phyloP scores from a whole-genome alignment of 2,329 filamentous ascomycete genomes.

The Colletotrichum eremochloae region DNA sequence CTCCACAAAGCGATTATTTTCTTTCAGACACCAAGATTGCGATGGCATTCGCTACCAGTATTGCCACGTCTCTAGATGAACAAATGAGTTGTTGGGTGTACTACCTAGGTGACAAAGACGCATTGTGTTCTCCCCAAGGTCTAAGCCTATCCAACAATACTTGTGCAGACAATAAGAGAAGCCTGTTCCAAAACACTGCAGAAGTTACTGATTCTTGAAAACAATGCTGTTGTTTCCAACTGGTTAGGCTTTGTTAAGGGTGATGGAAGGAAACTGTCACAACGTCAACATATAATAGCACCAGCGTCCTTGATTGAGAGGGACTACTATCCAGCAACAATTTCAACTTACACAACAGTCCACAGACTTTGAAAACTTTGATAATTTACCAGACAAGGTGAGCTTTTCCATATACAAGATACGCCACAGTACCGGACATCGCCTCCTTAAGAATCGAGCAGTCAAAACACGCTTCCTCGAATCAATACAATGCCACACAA shows the following conservation, averaged over 20 bases:
- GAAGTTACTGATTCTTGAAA: background rate
- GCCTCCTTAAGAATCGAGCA: background rate
- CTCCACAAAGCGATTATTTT: background rate
- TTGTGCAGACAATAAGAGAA: background rate
- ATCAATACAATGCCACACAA: background rate
- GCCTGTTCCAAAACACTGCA: background rate
- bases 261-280: rapidly evolving
- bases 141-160: too few relatives aligned
- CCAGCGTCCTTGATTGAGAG: too few relatives aligned
- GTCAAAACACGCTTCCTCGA: background rate
- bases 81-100: background rate
- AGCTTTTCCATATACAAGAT: background rate
- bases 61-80: background rate
- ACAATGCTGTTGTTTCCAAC: background rate
- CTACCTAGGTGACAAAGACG: background rate
- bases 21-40: background rate
- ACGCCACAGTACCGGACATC: background rate
- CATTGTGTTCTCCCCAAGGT: background rate
- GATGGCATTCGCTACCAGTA: background rate
- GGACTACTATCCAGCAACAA: background rate
- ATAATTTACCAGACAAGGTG: background rate
- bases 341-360: background rate
- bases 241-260: background rate
- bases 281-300: background rate
- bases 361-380: background rate